Conservation (phyloP, 805 yeast genomes). For the Candida ovalis region DNA sequence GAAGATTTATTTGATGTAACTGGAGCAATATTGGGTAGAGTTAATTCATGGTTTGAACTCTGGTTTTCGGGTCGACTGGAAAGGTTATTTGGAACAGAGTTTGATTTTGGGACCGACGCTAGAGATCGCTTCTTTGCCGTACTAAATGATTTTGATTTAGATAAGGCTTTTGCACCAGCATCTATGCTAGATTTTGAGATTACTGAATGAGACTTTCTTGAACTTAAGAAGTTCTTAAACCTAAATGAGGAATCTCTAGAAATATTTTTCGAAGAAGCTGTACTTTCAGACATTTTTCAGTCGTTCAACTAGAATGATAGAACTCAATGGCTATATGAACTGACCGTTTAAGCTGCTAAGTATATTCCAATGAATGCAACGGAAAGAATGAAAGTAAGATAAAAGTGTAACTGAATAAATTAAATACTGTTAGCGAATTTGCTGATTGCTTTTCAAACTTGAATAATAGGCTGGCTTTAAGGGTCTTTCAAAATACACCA, state of each 20-base stretch:
- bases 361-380: no score
- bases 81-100: constrained; percentile 6
- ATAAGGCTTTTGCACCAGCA: neutral
- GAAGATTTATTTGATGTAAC: neutral
- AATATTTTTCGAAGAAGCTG: neutral
- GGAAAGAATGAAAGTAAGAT: no score
- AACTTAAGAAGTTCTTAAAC: constrained; percentile 10
- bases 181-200: neutral
- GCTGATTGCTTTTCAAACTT: no score
- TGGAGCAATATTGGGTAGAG: neutral
- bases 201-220: constrained; percentile 9
- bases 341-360: no score
- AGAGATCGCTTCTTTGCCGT: neutral
- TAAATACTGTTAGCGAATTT: no score
- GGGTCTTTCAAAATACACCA: no score
- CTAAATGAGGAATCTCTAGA: constrained; percentile 11
- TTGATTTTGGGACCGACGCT: constrained; percentile 5
- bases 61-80: constrained; percentile 2
- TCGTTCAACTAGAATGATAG: no score
- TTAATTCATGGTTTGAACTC: neutral
- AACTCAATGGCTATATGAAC: no score
- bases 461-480: no score
- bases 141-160: neutral
- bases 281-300: neutral
- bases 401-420: no score